Conservation (phyloP, 2,329 filamentous ascomycete species). For the Ilyonectria destructans region DNA sequence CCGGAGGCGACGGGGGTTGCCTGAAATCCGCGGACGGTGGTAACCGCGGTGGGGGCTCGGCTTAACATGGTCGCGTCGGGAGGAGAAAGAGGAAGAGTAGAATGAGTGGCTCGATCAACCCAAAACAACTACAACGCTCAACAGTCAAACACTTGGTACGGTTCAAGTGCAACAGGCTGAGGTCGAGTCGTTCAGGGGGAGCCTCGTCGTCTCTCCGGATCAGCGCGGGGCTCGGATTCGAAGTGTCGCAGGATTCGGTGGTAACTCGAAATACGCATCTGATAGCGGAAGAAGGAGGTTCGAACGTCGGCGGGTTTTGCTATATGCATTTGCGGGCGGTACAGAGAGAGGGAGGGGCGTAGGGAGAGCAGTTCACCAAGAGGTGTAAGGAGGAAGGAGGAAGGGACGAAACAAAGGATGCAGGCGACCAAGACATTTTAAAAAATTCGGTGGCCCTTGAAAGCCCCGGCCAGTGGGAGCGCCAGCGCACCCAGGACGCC, state of each 20-base stretch:
- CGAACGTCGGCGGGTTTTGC: conserved; percentile 62
- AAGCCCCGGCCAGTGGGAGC: conserved; percentile 21
- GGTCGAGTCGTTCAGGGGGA: conserved; percentile 58
- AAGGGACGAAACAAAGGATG: conserved; percentile 12
- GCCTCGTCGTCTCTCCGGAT: conserved; percentile 74
- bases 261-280: conserved; percentile 71
- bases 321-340: conserved; percentile 70
- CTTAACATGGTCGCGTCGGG: conserved; percentile 60
- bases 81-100: conserved; percentile 30
- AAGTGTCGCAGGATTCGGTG: conserved; percentile 66
- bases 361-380: conserved; percentile 47
- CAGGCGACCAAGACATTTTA: conserved; percentile 41
- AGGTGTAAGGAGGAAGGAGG: conserved; percentile 45
- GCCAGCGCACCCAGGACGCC: conserved; percentile 15
- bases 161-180: conserved; percentile 36
- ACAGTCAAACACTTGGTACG: conserved; percentile 16
- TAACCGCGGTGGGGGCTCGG: conserved; percentile 65
- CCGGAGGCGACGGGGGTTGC: conserved; percentile 69
- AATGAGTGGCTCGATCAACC: conserved; percentile 37
- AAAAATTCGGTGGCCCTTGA: conserved; percentile 43
- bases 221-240: conserved; percentile 68
- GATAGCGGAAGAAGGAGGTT: conserved; percentile 68
- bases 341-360: conserved; percentile 33
- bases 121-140: conserved; percentile 40
- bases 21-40: conserved; percentile 71